Conservation (phyloP, 2,329 filamentous ascomycete species). For the Stromatinia cepivora region DNA sequence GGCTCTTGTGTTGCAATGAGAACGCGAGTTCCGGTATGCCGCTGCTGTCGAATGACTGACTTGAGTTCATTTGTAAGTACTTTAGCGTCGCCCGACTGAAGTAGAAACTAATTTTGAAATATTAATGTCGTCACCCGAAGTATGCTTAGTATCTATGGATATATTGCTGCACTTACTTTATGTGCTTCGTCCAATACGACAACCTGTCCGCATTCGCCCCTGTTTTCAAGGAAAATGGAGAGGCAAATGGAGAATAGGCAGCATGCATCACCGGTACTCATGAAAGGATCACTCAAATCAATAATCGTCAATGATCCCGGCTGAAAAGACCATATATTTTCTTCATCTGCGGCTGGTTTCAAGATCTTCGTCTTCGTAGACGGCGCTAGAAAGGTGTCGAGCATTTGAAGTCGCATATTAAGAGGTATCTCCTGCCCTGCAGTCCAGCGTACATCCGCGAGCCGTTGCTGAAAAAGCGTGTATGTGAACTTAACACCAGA, state of each 20-base stretch:
- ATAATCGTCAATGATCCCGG: conserved; percentile 62
- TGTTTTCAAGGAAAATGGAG: conserved; percentile 61
- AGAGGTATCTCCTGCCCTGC: conserved; percentile 46
- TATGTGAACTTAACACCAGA: conserved; percentile 5
- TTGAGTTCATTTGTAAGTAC: conserved; percentile 63
- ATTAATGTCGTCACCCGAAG: background rate
- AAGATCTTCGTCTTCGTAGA: background rate
- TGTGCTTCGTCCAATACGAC: conserved; percentile 77
- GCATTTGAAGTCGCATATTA: conserved; percentile 57
- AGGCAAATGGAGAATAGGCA: conserved; percentile 72
- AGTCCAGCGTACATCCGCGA: conserved; percentile 35
- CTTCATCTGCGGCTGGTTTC: conserved; percentile 3
- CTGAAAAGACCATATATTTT: conserved; percentile 27
- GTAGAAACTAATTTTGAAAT: conserved; percentile 53
- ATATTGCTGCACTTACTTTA: conserved; percentile 46
- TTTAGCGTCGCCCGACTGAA: conserved; percentile 53
- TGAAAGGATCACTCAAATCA: conserved; percentile 71
- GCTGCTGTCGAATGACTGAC: conserved; percentile 65
- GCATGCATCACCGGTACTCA: conserved; percentile 66
- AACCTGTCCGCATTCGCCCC: conserved; percentile 53
- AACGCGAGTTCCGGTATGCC: conserved; percentile 65
- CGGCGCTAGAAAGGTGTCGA: conserved; percentile 62
- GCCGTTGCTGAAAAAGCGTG: background rate
- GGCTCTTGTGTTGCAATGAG: conserved; percentile 78
- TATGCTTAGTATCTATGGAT: background rate